Base-by-base conservation (phyloP, 23 red algal species). In the Cyanidiococcus yangmingshanensis region DNA sequence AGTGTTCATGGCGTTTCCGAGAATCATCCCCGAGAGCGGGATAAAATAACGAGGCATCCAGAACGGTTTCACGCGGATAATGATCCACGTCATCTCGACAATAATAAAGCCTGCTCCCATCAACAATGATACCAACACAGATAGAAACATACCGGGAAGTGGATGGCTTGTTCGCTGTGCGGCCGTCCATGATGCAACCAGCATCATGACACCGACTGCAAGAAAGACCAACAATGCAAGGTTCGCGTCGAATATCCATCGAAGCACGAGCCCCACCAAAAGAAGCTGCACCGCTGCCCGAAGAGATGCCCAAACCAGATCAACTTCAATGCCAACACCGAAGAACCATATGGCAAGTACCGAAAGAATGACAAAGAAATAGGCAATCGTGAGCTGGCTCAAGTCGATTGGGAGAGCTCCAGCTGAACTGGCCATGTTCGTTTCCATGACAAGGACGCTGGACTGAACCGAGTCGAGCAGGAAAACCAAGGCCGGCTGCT, bases 1-100 rank as follows among this genome's bases (percentile, higher is more conserved):
- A 16, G 78, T 71, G 68, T 81, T 83, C 83, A 96, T 82, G 37
- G 84, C 68, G 51, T 96, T 89, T 1, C 92, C 92, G 67, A 89
- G 75, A 2, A 96, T 82, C 92, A 96, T 96, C 26, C 92, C 92
- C 7, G 76, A 50, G 31, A 96, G 59, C 2, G 92, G 92, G 0
- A 96, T 89, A 50, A 80, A 58, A 63, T 96, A 96, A 30, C 83
- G 83, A 7, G 92, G 86, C 38, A 85, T 87, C 25, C 88, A 68
- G 57, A 87, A 87, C 26, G 83, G 77, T 15, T 83, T 33, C 0
- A 89, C 39, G 2, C 85, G 68, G 68, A 96, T 79, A 36, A 82
- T 57, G 75, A 86, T 76, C 0, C 39, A 67, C 0, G 78, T 81
- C n/a, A 59, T 58, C 1, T 40, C 18, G 38, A 81, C 78, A 30